These are phyloP conservation scores for Leccinum subtestaceum DNA, from an alignment of 768 basidiomycete genomes.

Conservation along the genomic window DNA sequence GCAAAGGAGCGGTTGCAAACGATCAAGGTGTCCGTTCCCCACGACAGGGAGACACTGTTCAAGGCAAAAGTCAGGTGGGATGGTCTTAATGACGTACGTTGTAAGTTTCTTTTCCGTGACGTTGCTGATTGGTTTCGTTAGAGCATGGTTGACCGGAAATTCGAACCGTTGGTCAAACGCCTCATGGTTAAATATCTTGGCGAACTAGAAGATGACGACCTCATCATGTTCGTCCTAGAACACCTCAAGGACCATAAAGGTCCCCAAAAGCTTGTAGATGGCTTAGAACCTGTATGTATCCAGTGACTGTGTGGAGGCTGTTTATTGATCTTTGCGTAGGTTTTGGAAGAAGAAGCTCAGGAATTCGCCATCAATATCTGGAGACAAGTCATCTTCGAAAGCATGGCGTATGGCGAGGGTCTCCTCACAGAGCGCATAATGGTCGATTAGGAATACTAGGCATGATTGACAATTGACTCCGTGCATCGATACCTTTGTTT, in stretches of 20 bases:
- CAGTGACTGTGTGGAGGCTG: background rate
- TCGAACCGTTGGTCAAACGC: slow-evolving; percentile 79
- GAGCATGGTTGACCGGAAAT: slow-evolving; percentile 80
- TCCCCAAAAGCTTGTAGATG: slow-evolving; percentile 83
- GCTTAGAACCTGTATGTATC: slow-evolving; percentile 82
- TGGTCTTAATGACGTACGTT: slow-evolving; percentile 77
- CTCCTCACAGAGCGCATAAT: slow-evolving; percentile 82
- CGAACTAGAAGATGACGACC: slow-evolving; percentile 89
- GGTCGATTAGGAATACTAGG: slow-evolving; percentile 51
- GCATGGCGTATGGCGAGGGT: slow-evolving; percentile 89
- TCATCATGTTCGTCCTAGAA: slow-evolving; percentile 91
- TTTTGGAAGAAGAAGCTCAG: slow-evolving; percentile 87
- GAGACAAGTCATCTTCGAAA: slow-evolving; percentile 94
- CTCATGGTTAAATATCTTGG: slow-evolving; percentile 87
- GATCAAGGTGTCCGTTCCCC: slow-evolving; percentile 70
- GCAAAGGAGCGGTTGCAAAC: slow-evolving; percentile 77
- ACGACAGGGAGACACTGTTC: slow-evolving; percentile 75
- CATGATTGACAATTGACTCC: slow-evolving; percentile 12
- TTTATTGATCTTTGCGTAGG: slow-evolving; percentile 45
- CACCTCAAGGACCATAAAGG: slow-evolving; percentile 89
- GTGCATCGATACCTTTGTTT: slow-evolving; percentile 26
- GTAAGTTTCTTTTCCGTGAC: slow-evolving; percentile 2
- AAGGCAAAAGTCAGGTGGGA: slow-evolving; percentile 90
- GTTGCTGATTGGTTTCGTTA: slow-evolving; percentile 33
- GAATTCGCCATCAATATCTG: slow-evolving; percentile 79